Evolutionary conservation across 2,329 filamentous ascomycete species (phyloP).

Genomic region (Plenodomus tracheiphilus): DNA sequence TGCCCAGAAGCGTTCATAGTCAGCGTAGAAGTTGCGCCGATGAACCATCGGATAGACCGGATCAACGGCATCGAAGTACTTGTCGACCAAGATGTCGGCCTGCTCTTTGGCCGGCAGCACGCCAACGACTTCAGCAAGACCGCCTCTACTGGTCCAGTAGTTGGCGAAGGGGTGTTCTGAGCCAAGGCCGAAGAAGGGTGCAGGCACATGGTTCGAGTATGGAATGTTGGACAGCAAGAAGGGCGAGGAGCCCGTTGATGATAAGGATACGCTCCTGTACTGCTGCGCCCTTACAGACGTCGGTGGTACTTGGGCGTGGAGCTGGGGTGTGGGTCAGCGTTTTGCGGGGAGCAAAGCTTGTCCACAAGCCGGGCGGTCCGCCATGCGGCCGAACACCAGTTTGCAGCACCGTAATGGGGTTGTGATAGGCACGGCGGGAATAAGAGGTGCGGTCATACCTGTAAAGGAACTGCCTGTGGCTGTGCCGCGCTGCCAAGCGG

Average conservation of each 20-base stretch:
- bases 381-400: slow-evolving; percentile 16
- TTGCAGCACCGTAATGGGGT: slow-evolving; percentile 4
- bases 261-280: slow-evolving; percentile 40
- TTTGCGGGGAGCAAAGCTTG: neutral
- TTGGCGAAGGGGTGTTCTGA: slow-evolving; percentile 80
- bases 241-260: slow-evolving; percentile 50
- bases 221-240: slow-evolving; percentile 72
- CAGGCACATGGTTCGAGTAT: slow-evolving; percentile 70
- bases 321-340: slow-evolving; percentile 20
- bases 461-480: slow-evolving; percentile 25
- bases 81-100: slow-evolving; percentile 67
- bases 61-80: slow-evolving; percentile 66
- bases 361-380: neutral
- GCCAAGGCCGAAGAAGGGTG: slow-evolving; percentile 80
- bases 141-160: slow-evolving; percentile 81
- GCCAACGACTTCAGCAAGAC: slow-evolving; percentile 72
- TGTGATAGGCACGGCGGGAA: slow-evolving; percentile 15
- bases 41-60: slow-evolving; percentile 82
- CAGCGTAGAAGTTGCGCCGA: slow-evolving; percentile 72
- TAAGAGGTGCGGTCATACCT: slow-evolving; percentile 26
- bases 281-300: slow-evolving; percentile 32
- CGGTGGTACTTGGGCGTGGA: slow-evolving; percentile 28
- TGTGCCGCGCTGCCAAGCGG: slow-evolving; percentile 29
- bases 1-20: slow-evolving; percentile 79
- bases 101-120: slow-evolving; percentile 76